Evolutionary conservation across 73 alveolate genomes (phyloP).

Genomic region (Symbiodinium natans): DNA sequence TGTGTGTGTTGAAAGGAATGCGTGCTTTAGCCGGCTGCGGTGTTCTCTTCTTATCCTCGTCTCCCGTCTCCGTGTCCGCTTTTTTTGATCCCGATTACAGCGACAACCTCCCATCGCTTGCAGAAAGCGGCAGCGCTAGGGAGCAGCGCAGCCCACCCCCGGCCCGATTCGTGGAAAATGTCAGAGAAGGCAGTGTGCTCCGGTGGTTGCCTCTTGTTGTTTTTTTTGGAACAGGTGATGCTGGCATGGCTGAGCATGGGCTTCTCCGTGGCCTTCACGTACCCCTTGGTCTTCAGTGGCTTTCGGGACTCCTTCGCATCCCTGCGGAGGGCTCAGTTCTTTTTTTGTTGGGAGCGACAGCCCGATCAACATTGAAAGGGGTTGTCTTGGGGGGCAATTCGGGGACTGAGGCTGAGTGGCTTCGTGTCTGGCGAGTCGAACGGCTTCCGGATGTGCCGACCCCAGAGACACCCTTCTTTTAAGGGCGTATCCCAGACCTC

Average conservation of each 20-base stretch:
- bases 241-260: constrained; percentile 42
- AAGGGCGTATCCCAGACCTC: background rate
- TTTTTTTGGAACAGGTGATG: background rate
- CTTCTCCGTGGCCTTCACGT: constrained; percentile 29
- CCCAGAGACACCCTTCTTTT: background rate
- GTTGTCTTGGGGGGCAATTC: background rate
- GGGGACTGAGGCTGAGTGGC: background rate
- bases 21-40: too few relatives aligned
- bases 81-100: too few relatives aligned
- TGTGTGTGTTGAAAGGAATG: too few relatives aligned
- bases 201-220: too few relatives aligned
- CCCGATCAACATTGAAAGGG: background rate
- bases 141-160: too few relatives aligned
- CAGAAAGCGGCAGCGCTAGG: too few relatives aligned
- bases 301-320: constrained; percentile 2
- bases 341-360: background rate
- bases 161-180: too few relatives aligned
- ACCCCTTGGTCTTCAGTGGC: constrained; percentile 22
- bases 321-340: background rate
- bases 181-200: too few relatives aligned
- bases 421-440: background rate
- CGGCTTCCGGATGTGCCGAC: background rate
- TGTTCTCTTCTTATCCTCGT: too few relatives aligned
- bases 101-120: too few relatives aligned
- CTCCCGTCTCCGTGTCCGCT: too few relatives aligned